Conservation (phyloP, 257 asterid genomes). For the Salvia hispanica region DNA sequence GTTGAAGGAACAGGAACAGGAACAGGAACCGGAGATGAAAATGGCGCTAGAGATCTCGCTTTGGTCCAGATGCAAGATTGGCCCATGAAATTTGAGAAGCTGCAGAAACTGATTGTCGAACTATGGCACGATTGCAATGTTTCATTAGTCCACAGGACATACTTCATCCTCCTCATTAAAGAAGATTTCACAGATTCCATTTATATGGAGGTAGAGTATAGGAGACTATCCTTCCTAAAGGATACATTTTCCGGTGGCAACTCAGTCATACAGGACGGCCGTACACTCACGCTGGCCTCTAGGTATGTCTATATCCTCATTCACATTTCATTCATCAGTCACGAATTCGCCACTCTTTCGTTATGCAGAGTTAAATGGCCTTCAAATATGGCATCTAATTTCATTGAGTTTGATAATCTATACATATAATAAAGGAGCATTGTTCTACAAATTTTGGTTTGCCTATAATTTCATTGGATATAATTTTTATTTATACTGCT, state of each 20-base stretch:
- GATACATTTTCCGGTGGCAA: slow-evolving; percentile 53
- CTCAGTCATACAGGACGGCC: slow-evolving; percentile 50
- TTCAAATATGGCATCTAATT: not conserved
- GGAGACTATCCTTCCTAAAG: slow-evolving; percentile 60
- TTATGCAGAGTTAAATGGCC: not conserved
- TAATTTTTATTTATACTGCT: too few relatives aligned
- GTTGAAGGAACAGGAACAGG: slow-evolving; percentile 39
- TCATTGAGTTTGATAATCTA: not conserved
- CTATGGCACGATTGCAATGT: slow-evolving; percentile 68
- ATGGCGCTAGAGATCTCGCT: slow-evolving; percentile 32
- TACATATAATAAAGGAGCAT: too few relatives aligned
- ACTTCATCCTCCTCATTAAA: slow-evolving; percentile 68
- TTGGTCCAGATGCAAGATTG: slow-evolving; percentile 42
- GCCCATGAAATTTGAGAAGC: slow-evolving; percentile 62
- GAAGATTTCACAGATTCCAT: slow-evolving; percentile 62
- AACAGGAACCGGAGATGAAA: slow-evolving; percentile 25
- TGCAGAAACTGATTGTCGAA: slow-evolving; percentile 55
- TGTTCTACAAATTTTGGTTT: too few relatives aligned
- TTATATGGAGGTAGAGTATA: slow-evolving; percentile 68
- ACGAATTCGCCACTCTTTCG: not conserved
- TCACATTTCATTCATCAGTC: not conserved
- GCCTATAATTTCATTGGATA: too few relatives aligned
- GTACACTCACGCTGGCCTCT: slow-evolving; percentile 48
- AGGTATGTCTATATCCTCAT: slow-evolving; percentile 42
- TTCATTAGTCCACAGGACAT: slow-evolving; percentile 68